These are phyloP conservation scores for Pistacia vera DNA, from an alignment of 345 rosid species.

Conservation along the genomic window DNA sequence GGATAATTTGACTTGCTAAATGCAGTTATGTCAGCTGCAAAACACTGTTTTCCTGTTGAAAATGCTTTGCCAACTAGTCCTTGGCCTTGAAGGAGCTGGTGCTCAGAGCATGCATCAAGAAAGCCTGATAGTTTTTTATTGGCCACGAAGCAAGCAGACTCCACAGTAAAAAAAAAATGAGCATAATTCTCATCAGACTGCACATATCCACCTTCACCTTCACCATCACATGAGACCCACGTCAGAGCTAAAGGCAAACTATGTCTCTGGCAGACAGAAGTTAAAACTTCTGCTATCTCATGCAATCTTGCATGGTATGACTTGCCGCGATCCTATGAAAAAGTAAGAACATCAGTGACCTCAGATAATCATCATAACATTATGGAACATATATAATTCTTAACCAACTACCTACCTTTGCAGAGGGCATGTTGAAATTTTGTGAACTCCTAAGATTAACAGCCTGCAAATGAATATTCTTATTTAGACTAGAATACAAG, in stretches of 20 bases:
- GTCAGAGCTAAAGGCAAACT: conserved; percentile 77
- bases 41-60: conserved; percentile 53
- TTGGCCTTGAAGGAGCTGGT: conserved; percentile 69
- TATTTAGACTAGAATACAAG: conserved; percentile 25
- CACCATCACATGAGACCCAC: conserved; percentile 73
- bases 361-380: conserved; percentile 27
- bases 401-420: conserved; percentile 44
- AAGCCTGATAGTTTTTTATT: conserved; percentile 46
- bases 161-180: conserved; percentile 61
- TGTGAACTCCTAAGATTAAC: conserved; percentile 75
- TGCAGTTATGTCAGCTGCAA: conserved; percentile 61
- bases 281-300: conserved; percentile 55
- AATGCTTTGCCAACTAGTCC: conserved; percentile 91
- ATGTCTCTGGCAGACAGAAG: conserved; percentile 59
- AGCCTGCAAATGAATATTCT: conserved; percentile 53
- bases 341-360: conserved; percentile 27
- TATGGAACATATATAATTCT: conserved; percentile 3
- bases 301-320: conserved; percentile 54
- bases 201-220: conserved; percentile 66
- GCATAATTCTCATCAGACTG: conserved; percentile 66
- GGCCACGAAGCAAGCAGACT: conserved; percentile 65
- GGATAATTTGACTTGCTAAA: conserved; percentile 77
- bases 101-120: conserved; percentile 82
- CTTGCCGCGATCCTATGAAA: conserved; percentile 55
- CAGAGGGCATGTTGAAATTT: conserved; percentile 47